phyloP scores from a whole-genome alignment of 495 filamentous ascomycete species.

The Letharia lupina region DNA sequence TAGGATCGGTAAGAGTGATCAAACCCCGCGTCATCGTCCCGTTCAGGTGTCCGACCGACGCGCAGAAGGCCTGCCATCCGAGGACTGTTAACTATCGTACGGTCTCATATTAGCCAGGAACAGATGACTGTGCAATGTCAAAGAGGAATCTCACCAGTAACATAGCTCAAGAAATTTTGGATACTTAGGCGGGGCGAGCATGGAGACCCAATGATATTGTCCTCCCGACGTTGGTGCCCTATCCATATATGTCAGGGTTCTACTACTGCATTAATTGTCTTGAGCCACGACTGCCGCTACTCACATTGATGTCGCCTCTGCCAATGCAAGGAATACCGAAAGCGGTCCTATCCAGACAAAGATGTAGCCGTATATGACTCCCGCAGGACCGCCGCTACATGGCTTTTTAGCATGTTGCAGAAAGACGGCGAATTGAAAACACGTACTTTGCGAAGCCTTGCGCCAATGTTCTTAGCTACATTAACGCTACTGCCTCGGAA shows the following conservation, averaged over 20 bases:
- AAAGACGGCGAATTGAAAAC: neutral
- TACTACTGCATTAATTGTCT: neutral
- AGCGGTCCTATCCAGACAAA: slow-evolving; percentile 39
- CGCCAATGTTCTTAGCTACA: neutral
- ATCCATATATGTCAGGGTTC: slow-evolving; percentile 24
- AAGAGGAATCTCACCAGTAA: slow-evolving; percentile 25
- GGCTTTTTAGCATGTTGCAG: neutral
- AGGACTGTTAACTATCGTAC: slow-evolving; percentile 35
- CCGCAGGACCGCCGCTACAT: slow-evolving; percentile 37
- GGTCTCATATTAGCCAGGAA: neutral
- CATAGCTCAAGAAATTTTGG: slow-evolving; percentile 39
- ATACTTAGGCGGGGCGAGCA: slow-evolving; percentile 31
- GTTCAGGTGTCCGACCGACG: slow-evolving; percentile 27
- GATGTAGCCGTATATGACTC: slow-evolving; percentile 42
- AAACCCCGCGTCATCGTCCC: slow-evolving; percentile 36
- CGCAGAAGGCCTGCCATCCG: slow-evolving; percentile 34
- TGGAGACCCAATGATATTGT: neutral
- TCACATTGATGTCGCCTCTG: neutral
- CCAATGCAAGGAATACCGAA: neutral
- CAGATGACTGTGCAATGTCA: neutral
- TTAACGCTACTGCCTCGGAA: neutral
- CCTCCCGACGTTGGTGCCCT: slow-evolving; percentile 38
- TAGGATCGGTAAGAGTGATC: slow-evolving; percentile 28
- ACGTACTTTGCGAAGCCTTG: neutral
- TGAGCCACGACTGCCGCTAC: neutral